phyloP scores from a whole-genome alignment of 176 grass and related monocot genomes.

The Poa pratensis region DNA sequence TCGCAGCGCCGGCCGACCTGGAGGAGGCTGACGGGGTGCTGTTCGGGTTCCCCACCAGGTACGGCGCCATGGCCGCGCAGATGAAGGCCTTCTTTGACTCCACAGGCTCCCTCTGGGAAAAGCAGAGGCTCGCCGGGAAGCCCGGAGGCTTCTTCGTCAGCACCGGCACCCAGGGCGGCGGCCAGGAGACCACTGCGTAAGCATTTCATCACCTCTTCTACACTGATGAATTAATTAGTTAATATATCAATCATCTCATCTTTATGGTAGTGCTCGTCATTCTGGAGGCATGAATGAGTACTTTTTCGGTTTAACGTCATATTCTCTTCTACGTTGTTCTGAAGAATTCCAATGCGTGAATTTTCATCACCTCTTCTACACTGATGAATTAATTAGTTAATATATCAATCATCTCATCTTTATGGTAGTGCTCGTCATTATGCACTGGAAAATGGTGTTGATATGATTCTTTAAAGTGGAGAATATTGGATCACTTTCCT shows the following conservation, averaged over 20 bases:
- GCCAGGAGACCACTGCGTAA: conserved; percentile 91
- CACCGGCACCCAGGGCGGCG: conserved; percentile 86
- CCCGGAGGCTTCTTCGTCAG: conserved; percentile 85
- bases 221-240: conserved; percentile 10
- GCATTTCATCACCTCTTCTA: conserved; percentile 35
- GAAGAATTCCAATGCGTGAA: no score
- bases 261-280: conserved; percentile 5
- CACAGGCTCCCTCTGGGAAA: conserved; percentile 72
- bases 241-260: neutral
- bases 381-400: no score
- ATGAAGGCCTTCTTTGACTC: conserved; percentile 94
- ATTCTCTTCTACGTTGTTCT: no score
- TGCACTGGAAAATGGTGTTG: neutral
- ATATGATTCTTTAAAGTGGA: neutral
- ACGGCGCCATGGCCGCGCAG: conserved; percentile 85
- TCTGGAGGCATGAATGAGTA: no score
- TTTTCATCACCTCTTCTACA: neutral
- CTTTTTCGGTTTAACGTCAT: no score
- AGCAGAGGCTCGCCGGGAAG: conserved; percentile 78
- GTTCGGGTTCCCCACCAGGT: conserved; percentile 87
- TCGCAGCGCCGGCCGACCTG: conserved; percentile 60
- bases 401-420: no score
- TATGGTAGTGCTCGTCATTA: neutral
- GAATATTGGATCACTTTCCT: neutral
- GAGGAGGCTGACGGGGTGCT: conserved; percentile 71